Evolutionary conservation across 2,329 filamentous ascomycete species (phyloP).

Genomic region (Escovopsis sp.): DNA sequence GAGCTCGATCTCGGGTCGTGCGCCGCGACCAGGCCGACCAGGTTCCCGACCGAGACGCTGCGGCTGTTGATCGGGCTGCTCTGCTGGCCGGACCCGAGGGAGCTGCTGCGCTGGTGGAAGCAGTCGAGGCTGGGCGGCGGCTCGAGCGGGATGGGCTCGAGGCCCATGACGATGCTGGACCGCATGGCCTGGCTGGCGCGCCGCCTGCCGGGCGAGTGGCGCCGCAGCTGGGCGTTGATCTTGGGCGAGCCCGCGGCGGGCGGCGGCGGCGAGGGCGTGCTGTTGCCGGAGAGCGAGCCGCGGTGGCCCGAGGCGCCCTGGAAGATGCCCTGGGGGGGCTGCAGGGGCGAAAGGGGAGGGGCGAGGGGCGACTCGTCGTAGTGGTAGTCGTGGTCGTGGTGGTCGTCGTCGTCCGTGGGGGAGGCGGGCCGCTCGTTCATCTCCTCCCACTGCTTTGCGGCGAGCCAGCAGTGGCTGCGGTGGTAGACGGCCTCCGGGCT

Average conservation of each 20-base stretch:
- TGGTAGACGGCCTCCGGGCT: conserved; percentile 47
- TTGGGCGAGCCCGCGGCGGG: conserved; percentile 12
- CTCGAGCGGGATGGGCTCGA: conserved; percentile 27
- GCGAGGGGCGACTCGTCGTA: conserved; percentile 1
- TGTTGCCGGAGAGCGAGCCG: conserved; percentile 8
- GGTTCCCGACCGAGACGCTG: conserved; percentile 22
- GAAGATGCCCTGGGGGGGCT: conserved; percentile 24
- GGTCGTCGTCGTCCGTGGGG: conserved; percentile 13
- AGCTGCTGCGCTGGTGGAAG: conserved; percentile 21
- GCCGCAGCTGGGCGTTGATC: conserved; percentile 22
- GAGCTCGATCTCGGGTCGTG: conserved; percentile 7
- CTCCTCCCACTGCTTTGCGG: conserved; percentile 35
- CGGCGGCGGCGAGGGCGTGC: conserved; percentile 15
- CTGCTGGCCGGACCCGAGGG: conserved; percentile 18
- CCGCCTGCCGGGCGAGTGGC: conserved; percentile 21
- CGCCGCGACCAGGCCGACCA: conserved; percentile 13
- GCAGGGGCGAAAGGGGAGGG: conserved; percentile 22
- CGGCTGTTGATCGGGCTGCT: conserved; percentile 19
- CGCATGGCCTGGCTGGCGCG: conserved; percentile 21
- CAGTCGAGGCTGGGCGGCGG: conserved; percentile 17
- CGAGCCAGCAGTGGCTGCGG: conserved; percentile 41
- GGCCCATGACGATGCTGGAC: conserved; percentile 28
- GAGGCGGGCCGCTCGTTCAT: conserved; percentile 14
- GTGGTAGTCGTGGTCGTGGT: no score
- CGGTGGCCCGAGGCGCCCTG: conserved; percentile 11